Base-by-base conservation (phyloP, 192 early-diverging fungal species). In the Piromyces finnis region DNA sequence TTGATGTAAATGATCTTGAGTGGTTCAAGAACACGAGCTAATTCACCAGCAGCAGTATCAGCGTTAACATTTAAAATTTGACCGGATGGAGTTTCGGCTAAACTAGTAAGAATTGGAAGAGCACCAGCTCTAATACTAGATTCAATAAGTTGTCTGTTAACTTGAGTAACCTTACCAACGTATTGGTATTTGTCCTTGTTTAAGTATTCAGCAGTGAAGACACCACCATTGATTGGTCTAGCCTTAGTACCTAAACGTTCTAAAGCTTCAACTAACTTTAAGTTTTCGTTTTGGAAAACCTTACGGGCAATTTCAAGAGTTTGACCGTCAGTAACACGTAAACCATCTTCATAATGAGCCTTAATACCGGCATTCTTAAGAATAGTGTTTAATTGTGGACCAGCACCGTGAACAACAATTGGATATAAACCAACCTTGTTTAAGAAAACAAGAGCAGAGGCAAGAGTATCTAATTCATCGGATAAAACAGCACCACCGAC, bases 1-100 rank as follows among this genome's bases (percentile, higher is more conserved):
- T 97, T 99, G 84, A 99, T 82, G 79, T 95, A 98, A 0, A 99
- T 95, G 79, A 97, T 97, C 87, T 98, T 99, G 32, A 99, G 88
- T 28, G 96, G 98, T 89, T 99, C 95, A 35, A 99, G 84, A 0
- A 96, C 97, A 30, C 93, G 93, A 28, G 97, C 98, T 78, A 99
- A 87, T 85, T 99, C 98, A 79, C 95, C 97, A 14, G 96, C 97
- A 29, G 97, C 98, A 59, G 98, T 94, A 86, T 99, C 98, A 59
- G 98, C 98, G 86, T 99, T 99, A 79, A 98, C 96, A 79, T 99
- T 99, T 81, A 99, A 88, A 80, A 98, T 95, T 85, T 99, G 98
- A 80, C 98, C 96, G 39, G 91, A 88, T 36, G 94, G 94, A 3
- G 97, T 98, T 85, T 98, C 96, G 12, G 97, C 97, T 79, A 99